Base-by-base conservation (phyloP, 129 eudicot genomes). In the Kitagawia praeruptora region DNA sequence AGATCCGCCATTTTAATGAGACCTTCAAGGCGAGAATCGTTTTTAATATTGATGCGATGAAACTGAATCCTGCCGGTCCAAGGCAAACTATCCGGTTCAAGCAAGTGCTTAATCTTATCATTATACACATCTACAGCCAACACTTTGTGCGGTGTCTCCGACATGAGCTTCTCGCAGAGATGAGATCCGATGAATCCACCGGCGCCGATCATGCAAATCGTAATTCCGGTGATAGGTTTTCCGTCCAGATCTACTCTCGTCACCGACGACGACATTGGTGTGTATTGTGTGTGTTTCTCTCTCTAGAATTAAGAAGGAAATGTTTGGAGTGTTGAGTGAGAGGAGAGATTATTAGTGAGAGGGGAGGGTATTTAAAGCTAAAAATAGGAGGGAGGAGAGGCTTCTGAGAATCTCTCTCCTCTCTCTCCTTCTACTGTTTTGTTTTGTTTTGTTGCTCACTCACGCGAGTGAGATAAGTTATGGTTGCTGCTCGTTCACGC, bases 141-240 rank as follows among this genome's bases (percentile, higher is more conserved):
- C 75, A 95, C 95, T 71, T 80, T 87, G 87, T 95, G 99, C 34
- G 89, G 80, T 49, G 99, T 95, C 83, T 95, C 97, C 37, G 83
- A 12, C 91, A 95, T 81, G 79, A 95, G 79, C 87, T 95, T 95
- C 93, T 95, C 99, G 83, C 99, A 95, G 75, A 95, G 89, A 77
- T 95, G 99, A 37, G 99, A 95, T 42, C 99, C 99, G 48, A 95
- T 95, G 89, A 95, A 95, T 5, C 99, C 99, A 34, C 99, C 99
- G 71, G 99, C 99, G 0, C 99, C 99, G 45, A 95, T 95, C 99
- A 95, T 92, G 80, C 99, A 95, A 80, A 95, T 95, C 40, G 98
- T 90, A 28, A 95, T 85, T 84, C 69, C 69, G 69, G 69, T 61
- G 4, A 95, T 95, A 76, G 88, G 82, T 2, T 87, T 92, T 34